These are phyloP conservation scores for Mucor irregularis DNA, from an alignment of 371 early-diverging fungal species.

Conservation along the genomic window DNA sequence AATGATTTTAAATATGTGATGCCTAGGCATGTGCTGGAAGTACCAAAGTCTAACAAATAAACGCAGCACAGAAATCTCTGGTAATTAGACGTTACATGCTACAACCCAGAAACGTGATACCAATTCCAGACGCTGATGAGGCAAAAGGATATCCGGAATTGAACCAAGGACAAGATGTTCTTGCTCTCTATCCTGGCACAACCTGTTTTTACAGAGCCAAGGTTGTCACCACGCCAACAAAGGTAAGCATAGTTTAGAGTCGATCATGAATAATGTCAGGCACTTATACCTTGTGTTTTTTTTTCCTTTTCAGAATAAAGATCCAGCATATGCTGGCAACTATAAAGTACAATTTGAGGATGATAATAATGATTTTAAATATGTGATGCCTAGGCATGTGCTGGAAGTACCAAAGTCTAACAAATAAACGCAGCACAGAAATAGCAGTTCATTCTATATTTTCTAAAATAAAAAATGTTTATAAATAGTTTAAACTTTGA, in stretches of 20 bases:
- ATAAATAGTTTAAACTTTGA: too few relatives aligned
- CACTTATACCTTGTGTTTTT: neutral
- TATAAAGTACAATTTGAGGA: constrained; percentile 72
- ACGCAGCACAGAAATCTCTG: neutral
- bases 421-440: constrained; percentile 28
- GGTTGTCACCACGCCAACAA: constrained; percentile 69
- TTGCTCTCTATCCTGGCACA: constrained; percentile 84
- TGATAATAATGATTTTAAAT: constrained; percentile 58
- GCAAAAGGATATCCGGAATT: constrained; percentile 52
- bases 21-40: constrained; percentile 57
- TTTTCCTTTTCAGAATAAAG: constrained; percentile 37
- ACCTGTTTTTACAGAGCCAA: constrained; percentile 86
- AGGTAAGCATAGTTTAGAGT: constrained; percentile 60
- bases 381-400: constrained; percentile 51
- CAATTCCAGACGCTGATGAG: constrained; percentile 57
- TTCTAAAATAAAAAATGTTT: too few relatives aligned
- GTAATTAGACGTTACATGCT: constrained; percentile 58
- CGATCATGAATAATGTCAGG: neutral
- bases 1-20: constrained; percentile 51
- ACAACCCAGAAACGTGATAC: constrained; percentile 62
- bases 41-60: constrained; percentile 60
- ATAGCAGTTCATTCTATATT: neutral
- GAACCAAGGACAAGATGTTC: constrained; percentile 63
- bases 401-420: constrained; percentile 63
- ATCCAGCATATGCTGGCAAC: constrained; percentile 22